Base-by-base conservation (phyloP, 2,329 filamentous ascomycete species). In the Teratosphaeria nubilosa region DNA sequence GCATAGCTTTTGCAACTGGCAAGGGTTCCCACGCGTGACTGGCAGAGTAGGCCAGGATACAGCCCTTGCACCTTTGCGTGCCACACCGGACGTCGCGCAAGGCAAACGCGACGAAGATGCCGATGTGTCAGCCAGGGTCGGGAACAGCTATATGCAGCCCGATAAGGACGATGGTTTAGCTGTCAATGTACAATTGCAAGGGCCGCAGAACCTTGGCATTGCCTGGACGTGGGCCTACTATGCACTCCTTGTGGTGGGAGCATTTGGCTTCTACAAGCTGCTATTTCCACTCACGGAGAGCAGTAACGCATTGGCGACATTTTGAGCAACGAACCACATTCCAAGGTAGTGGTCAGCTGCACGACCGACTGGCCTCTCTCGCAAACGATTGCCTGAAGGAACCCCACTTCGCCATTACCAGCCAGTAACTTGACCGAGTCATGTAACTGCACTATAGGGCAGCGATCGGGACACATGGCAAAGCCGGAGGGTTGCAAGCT, bases 1-100 rank as follows among this genome's bases (percentile, higher is more conserved):
- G 5, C 94, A 99, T 69, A 81, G 84, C 10, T 94, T 97, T 70
- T 99, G 94, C 76, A 99, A 99, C 70, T 88, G 83, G 77, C 88
- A 91, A 81, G 94, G 94, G 7, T 76, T 97, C 54, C 94, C 94
- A 24, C 82, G 91, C 6, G 75, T 97, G 59, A 95, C 88, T 85
- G 92, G 94, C 0, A 78, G 82, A 9, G 83, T 96, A 3, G 82
- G 77, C 10, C 70, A 74, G 27, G 70, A 86, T 65, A 82, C 74
- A 3, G 72, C 70, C 3, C 70, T 75, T 32, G 58, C 64, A 25
- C 48, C 53, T 3, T 58, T 55, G 24, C 58, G 63, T n/a, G 57
- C 66, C 30, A 68, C 67, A 9, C 67, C 67, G 9, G 65, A 70
- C 52, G 65, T 70, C 6, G 64, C 67, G 20, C 64, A 68, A 52